phyloP scores from a whole-genome alignment of 169 alveolate genomes.

The Blepharisma undulans region DNA sequence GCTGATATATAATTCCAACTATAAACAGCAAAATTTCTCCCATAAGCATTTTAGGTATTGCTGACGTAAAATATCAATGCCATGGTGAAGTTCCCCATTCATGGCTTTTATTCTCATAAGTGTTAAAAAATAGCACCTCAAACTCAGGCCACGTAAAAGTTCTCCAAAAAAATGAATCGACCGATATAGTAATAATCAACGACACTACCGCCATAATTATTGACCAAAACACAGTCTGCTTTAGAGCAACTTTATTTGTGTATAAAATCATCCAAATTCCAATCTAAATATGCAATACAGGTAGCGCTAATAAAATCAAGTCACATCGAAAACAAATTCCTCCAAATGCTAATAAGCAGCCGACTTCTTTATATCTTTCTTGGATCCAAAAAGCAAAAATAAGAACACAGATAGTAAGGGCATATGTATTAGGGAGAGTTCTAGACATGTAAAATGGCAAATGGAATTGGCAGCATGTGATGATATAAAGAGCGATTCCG shows the following conservation, averaged over 20 bases:
- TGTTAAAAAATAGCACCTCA: conserved; percentile 56
- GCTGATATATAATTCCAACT: conserved; percentile 19
- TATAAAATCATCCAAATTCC: background rate
- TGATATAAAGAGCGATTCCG: conserved; percentile 1
- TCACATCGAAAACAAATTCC: conserved; percentile 63
- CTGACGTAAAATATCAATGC: conserved; percentile 65
- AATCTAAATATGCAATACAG: conserved; percentile 17
- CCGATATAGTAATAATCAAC: background rate
- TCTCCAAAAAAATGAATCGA: conserved; percentile 41
- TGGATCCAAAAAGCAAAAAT: conserved; percentile 48
- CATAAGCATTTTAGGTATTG: conserved; percentile 56
- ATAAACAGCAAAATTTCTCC: conserved; percentile 34
- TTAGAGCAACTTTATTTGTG: background rate
- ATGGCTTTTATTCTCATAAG: conserved; percentile 54
- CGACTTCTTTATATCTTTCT: conserved; percentile 29
- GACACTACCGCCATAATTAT: background rate
- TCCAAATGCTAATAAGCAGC: conserved; percentile 49
- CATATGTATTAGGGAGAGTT: conserved; percentile 68
- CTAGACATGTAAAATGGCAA: conserved; percentile 58
- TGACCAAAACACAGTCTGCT: background rate
- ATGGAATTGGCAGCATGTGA: conserved; percentile 52
- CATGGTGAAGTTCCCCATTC: conserved; percentile 66
- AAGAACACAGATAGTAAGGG: conserved; percentile 49
- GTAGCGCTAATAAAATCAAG: conserved; percentile 51
- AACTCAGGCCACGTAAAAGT: conserved; percentile 67